Evolutionary conservation across 805 yeast genomes (phyloP).

Genomic region (Pachysolen tannophilus): DNA sequence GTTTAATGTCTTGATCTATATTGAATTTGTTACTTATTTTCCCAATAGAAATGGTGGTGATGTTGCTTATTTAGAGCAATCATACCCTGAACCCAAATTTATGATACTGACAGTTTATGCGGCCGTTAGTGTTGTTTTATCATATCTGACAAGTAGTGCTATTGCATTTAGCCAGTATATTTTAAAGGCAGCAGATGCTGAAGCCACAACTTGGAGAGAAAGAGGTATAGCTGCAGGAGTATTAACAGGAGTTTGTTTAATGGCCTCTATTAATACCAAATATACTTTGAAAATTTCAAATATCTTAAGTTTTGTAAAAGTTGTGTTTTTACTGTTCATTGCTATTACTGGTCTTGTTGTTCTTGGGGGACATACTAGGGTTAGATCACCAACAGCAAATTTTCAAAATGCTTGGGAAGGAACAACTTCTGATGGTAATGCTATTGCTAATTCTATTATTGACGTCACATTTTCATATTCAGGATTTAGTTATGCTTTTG

Average conservation of each 20-base stretch:
- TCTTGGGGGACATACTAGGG: slow-evolving; percentile 27
- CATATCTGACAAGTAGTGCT: slow-evolving; percentile 28
- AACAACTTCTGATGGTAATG: slow-evolving; percentile 32
- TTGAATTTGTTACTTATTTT: slow-evolving; percentile 34
- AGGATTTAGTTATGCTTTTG: slow-evolving; percentile 32
- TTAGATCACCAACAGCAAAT: slow-evolving; percentile 25
- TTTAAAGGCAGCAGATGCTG: slow-evolving; percentile 63
- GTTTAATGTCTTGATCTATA: slow-evolving; percentile 27
- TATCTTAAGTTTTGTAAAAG: slow-evolving; percentile 27
- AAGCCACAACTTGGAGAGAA: slow-evolving; percentile 66
- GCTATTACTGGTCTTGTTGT: slow-evolving; percentile 28
- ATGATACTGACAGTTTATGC: slow-evolving; percentile 29
- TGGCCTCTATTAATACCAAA: slow-evolving; percentile 21
- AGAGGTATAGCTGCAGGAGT: slow-evolving; percentile 34
- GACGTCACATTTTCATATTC: slow-evolving; percentile 36
- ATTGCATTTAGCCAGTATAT: slow-evolving; percentile 29
- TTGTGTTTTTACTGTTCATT: slow-evolving; percentile 25
- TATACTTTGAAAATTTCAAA: slow-evolving; percentile 24
- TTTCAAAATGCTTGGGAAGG: slow-evolving; percentile 30
- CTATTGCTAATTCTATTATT: slow-evolving; percentile 33
- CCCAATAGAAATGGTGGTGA: slow-evolving; percentile 31
- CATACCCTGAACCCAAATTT: slow-evolving; percentile 26
- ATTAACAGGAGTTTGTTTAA: slow-evolving; percentile 18
- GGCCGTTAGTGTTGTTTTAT: slow-evolving; percentile 28
- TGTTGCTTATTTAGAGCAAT: slow-evolving; percentile 31